These are phyloP conservation scores for Saccharomycopsis microspora DNA, from an alignment of 805 yeast species.

Conservation along the genomic window DNA sequence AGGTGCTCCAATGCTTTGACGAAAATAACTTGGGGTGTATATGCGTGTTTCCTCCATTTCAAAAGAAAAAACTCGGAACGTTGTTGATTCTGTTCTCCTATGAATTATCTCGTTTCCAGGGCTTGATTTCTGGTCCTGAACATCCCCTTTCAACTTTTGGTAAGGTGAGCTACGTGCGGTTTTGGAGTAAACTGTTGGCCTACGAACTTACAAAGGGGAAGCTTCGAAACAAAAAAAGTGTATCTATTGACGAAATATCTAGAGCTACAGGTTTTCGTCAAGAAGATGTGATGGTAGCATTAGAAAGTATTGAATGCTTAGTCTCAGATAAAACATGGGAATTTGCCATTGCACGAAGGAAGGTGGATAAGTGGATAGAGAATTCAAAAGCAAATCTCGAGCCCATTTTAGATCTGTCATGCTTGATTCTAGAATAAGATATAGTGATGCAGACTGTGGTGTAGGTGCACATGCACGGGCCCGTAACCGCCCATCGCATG, in stretches of 20 bases:
- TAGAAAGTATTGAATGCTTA: conserved; percentile 42
- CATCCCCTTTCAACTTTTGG: conserved; percentile 84
- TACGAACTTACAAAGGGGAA: conserved; percentile 30
- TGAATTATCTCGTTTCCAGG: conserved; percentile 55
- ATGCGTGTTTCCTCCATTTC: conserved; percentile 86
- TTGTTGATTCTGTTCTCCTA: conserved; percentile 78
- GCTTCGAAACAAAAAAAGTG: conserved; percentile 20
- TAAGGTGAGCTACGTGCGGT: conserved; percentile 52
- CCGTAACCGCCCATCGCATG: neutral
- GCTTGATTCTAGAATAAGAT: too few relatives aligned
- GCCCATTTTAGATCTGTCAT: neutral
- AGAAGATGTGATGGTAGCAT: conserved; percentile 48
- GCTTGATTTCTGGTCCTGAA: conserved; percentile 77
- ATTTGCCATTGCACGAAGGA: neutral
- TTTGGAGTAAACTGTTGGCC: conserved; percentile 56
- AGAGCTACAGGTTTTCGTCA: conserved; percentile 50
- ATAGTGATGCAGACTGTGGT: too few relatives aligned
- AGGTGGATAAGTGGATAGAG: conserved; percentile 2
- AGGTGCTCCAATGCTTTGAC: conserved; percentile 63
- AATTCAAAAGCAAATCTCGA: neutral
- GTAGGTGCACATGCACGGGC: too few relatives aligned
- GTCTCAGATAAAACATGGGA: neutral
- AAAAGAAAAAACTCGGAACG: conserved; percentile 66
- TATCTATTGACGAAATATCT: conserved; percentile 40
- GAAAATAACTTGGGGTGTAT: conserved; percentile 86